Conservation (phyloP, 805 yeast species). For the Wickerhamomyces bisporus region DNA sequence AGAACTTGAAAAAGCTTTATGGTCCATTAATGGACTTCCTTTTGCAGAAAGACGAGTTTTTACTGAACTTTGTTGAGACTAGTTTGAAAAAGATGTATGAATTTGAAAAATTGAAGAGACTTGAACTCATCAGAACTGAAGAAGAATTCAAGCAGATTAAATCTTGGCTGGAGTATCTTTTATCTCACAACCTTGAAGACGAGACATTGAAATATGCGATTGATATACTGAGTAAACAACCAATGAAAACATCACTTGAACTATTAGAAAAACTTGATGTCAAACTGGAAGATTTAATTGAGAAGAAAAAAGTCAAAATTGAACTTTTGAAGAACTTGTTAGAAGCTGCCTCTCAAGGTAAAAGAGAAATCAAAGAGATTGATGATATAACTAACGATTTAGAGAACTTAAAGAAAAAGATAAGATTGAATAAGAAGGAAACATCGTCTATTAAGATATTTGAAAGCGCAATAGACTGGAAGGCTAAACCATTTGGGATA, state of each 20-base stretch:
- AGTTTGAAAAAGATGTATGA: conserved; percentile 10
- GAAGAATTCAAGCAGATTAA: conserved; percentile 6
- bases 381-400: conserved; percentile 25
- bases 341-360: background rate
- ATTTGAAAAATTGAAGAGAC: conserved; percentile 9
- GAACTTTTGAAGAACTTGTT: background rate
- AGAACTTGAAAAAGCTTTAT: conserved; percentile 25
- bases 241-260: conserved; percentile 1
- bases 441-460: conserved; percentile 11
- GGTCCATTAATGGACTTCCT: conserved; percentile 21
- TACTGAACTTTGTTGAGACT: conserved; percentile 16
- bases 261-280: conserved; percentile 5
- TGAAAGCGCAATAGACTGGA: conserved; percentile 33
- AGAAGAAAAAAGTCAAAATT: background rate
- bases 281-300: background rate
- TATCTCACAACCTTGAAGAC: conserved; percentile 4
- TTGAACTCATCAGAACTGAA: conserved; percentile 2
- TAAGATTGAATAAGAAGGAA: conserved; percentile 8
- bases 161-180: conserved; percentile 16
- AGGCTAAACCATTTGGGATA: conserved; percentile 54
- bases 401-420: conserved; percentile 25
- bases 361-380: conserved; percentile 6
- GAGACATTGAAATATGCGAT: conserved; percentile 3
- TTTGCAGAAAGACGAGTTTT: conserved; percentile 17
- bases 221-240: conserved; percentile 13